These are phyloP conservation scores for Epichloe gansuensis DNA, from an alignment of 2,329 filamentous ascomycete species.

Conservation along the genomic window DNA sequence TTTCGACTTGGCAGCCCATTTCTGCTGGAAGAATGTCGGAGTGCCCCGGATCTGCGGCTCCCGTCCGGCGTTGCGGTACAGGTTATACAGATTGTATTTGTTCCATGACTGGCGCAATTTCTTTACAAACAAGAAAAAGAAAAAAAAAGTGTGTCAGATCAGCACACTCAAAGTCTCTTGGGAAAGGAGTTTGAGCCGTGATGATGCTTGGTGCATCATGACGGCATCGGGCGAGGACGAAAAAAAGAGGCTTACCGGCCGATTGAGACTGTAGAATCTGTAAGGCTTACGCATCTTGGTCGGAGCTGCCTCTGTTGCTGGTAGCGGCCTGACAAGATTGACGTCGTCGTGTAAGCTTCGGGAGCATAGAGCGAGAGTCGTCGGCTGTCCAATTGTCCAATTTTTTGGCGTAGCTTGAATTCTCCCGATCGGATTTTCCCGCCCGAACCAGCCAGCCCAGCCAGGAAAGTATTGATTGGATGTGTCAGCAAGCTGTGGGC, in stretches of 20 bases:
- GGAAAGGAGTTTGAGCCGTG: not conserved
- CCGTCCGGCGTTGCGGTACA: slow-evolving; percentile 32
- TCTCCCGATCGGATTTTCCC: slow-evolving; percentile 17
- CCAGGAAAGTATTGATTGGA: slow-evolving; percentile 1
- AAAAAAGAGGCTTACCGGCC: slow-evolving; percentile 38
- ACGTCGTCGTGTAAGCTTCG: slow-evolving; percentile 2
- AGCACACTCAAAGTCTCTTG: not conserved
- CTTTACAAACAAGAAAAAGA: slow-evolving; percentile 30
- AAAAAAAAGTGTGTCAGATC: not conserved
- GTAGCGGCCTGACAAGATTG: slow-evolving; percentile 4
- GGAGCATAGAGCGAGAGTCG: not conserved
- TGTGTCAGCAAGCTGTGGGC: slow-evolving; percentile 10
- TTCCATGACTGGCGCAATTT: slow-evolving; percentile 95
- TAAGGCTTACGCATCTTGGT: slow-evolving; percentile 40
- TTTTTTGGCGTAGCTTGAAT: slow-evolving; percentile 17
- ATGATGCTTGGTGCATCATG: not conserved
- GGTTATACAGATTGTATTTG: slow-evolving; percentile 92
- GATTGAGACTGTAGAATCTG: slow-evolving; percentile 54
- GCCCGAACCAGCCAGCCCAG: slow-evolving; percentile 4
- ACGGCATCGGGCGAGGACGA: not conserved
- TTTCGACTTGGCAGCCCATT: slow-evolving; percentile 82
- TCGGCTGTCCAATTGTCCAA: slow-evolving; percentile 12
- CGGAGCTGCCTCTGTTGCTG: slow-evolving; percentile 14
- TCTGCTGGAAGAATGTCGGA: slow-evolving; percentile 90
- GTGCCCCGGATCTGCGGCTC: slow-evolving; percentile 19